Percentiles rank a stretch among this genome's conserved stretches.
phyloP scores from a whole-genome alignment of 179 eudicot species.

The Silene vulgaris region DNA sequence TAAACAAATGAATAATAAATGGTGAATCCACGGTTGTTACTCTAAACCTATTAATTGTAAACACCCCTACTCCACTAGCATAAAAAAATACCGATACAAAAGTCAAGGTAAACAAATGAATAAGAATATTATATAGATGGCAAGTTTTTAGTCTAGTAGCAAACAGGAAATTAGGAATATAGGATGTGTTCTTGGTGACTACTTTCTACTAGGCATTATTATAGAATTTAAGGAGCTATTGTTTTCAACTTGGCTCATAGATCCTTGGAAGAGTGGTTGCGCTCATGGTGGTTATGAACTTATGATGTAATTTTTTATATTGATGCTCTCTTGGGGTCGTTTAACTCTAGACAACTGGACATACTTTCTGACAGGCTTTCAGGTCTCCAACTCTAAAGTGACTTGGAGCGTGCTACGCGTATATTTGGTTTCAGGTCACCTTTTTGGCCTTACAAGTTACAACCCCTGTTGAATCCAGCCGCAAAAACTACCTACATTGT shows the following conservation, averaged over 20 bases:
- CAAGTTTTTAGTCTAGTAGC: not conserved
- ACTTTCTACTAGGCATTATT: not conserved
- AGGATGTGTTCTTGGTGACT: not conserved
- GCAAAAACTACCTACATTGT: constrained; percentile 17
- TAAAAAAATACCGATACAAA: no score
- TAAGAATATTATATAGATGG: no score
- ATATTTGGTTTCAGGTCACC: constrained; percentile 6
- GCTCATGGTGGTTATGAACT: not conserved
- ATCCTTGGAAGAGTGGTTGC: constrained; percentile 13
- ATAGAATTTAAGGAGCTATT: not conserved
- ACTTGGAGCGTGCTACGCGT: constrained; percentile 13
- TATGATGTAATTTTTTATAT: not conserved
- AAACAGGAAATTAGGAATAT: no score
- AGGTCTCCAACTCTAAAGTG: constrained; percentile 17
- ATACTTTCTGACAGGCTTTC: constrained; percentile 9
- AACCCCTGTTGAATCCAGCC: constrained; percentile 18
- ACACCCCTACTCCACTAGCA: no score
- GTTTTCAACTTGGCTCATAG: constrained; percentile 9
- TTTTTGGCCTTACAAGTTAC: not conserved
- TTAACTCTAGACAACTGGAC: constrained; percentile 8
- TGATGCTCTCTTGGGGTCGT: constrained; percentile 11
- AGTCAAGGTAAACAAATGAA: no score
- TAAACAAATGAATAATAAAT: no score
- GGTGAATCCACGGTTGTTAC: no score
- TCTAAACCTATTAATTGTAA: no score